Evolutionary conservation across 2,329 filamentous ascomycete species (phyloP).

Genomic region (Penicillium sp.): DNA sequence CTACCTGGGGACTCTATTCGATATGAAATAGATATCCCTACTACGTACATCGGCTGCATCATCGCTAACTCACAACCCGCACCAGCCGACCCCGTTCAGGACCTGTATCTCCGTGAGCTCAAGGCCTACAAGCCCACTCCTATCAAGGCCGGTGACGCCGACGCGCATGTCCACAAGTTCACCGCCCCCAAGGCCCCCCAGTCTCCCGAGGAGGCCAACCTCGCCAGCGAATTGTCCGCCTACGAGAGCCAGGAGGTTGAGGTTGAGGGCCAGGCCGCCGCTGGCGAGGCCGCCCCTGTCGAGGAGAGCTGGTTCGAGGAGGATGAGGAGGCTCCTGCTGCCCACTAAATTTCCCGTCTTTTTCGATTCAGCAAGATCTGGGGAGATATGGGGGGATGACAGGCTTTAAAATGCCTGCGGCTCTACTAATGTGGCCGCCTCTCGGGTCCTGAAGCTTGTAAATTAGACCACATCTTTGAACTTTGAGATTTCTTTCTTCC

Average conservation of each 20-base stretch:
- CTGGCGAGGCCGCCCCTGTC: conserved; percentile 59
- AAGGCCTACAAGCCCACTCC: conserved; percentile 87
- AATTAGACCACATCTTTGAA: conserved; percentile 30
- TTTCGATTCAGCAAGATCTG: conserved; percentile 29
- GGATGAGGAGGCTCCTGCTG: conserved; percentile 54
- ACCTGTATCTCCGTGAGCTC: conserved; percentile 94
- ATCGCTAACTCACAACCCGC: conserved; percentile 23
- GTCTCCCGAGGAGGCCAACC: conserved; percentile 91
- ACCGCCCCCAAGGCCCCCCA: conserved; percentile 72
- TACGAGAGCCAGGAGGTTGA: conserved; percentile 95
- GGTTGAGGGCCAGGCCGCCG: conserved; percentile 78
- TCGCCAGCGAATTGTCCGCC: conserved; percentile 85
- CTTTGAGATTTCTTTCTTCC: conserved; percentile 22
- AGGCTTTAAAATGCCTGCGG: conserved; percentile 22
- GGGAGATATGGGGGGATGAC: conserved; percentile 29
- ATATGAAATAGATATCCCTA: not conserved
- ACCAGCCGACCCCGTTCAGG: conserved; percentile 92
- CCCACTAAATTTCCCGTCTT: conserved; percentile 39
- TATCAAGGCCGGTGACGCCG: conserved; percentile 81
- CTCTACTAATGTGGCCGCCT: conserved; percentile 20
- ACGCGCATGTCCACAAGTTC: conserved; percentile 91
- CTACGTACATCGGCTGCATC: not conserved
- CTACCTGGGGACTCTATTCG: conserved; percentile 12
- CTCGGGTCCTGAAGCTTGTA: conserved; percentile 31
- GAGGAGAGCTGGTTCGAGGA: conserved; percentile 82